Base-by-base conservation (phyloP, 2,329 filamentous ascomycete genomes). In the Golovinomyces cichoracearum region DNA sequence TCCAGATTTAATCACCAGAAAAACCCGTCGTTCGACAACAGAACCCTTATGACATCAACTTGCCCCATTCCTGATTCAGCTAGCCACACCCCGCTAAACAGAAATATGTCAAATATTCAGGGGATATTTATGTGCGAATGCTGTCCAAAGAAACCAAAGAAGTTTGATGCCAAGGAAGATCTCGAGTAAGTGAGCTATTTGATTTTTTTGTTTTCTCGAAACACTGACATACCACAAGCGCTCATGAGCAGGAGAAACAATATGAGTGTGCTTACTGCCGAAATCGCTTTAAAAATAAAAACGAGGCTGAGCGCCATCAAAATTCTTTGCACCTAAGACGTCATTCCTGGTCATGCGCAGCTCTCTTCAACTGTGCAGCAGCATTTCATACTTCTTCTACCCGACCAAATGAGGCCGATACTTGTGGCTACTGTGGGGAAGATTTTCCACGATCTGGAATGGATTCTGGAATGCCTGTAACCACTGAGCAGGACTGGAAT, bases 241-340 rank as follows among this genome's bases (percentile, higher is more conserved):
- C 78, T 41, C 88, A 95, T 62, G 83, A 90, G 63, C 78, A 83
- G 60, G 90, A 95, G 64, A 95, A 95, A 64, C 88, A 95, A 64
- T 95, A 94, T 63, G 83, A 83, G 53, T 95, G 88, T 63, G 73
- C 76, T 25, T 95, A 83, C 62, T 95, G 88, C 63, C 81, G 81
- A 38, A 94, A 94, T 61, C 78, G 88, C 10, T 95, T 95, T 69
- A 95, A 95, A 65, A 95, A 95, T 66, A 95, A 95, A 66, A 95
- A 95, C 58, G 90, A 95, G 65, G 86, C 86, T 2, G 88, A 95
- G 63, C 76, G 90, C 27, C 88, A 95, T 61, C 86, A 93, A 60
- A 95, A 94, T 59, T 93, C 86, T 13, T 73, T 95, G 10, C 88
- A 95, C 63, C 72, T 95, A 7, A 77, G 88, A 29, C 78, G 81